Evolutionary conservation across 2,329 filamentous ascomycete species (phyloP).

Genomic region (Diaporthe velutina): DNA sequence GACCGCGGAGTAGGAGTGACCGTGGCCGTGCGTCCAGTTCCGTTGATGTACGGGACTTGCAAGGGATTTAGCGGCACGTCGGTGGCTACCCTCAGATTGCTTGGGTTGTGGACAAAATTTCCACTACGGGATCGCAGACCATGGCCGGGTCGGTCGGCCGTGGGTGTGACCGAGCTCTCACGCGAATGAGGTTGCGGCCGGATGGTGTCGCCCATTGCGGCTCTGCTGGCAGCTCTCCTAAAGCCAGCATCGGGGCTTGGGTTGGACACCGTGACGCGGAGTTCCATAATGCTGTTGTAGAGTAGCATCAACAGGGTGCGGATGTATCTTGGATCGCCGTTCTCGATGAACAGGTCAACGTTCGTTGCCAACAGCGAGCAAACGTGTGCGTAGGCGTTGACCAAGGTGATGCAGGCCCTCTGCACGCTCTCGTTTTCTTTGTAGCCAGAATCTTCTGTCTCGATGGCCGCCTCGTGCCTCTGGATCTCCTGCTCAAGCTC

Average conservation of each 20-base stretch:
- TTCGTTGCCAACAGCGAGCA: constrained; percentile 72
- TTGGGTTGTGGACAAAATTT: constrained; percentile 60
- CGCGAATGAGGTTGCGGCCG: constrained; percentile 58
- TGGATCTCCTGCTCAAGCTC: constrained; percentile 75
- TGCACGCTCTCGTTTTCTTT: constrained; percentile 75
- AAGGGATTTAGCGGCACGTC: constrained; percentile 56
- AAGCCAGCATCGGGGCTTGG: constrained; percentile 47
- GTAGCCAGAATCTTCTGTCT: constrained; percentile 61
- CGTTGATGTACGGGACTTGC: constrained; percentile 59
- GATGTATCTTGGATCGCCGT: constrained; percentile 76
- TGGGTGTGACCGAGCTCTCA: constrained; percentile 67
- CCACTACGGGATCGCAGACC: constrained; percentile 54
- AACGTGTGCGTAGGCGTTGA: constrained; percentile 75
- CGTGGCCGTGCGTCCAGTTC: constrained; percentile 63
- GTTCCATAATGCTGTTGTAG: constrained; percentile 77
- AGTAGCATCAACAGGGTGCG: constrained; percentile 73
- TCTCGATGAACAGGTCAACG: constrained; percentile 74
- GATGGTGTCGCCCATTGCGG: constrained; percentile 60
- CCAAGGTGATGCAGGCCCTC: constrained; percentile 72
- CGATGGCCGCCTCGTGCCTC: constrained; percentile 66
- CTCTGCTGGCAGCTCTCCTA: constrained; percentile 44
- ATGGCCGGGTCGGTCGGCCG: constrained; percentile 59
- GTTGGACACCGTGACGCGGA: constrained; percentile 66
- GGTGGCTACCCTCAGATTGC: constrained; percentile 69
- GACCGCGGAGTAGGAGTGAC: constrained; percentile 81